Base-by-base conservation (phyloP, 768 basidiomycete species). In the Sporobolomyces pararoseus region DNA sequence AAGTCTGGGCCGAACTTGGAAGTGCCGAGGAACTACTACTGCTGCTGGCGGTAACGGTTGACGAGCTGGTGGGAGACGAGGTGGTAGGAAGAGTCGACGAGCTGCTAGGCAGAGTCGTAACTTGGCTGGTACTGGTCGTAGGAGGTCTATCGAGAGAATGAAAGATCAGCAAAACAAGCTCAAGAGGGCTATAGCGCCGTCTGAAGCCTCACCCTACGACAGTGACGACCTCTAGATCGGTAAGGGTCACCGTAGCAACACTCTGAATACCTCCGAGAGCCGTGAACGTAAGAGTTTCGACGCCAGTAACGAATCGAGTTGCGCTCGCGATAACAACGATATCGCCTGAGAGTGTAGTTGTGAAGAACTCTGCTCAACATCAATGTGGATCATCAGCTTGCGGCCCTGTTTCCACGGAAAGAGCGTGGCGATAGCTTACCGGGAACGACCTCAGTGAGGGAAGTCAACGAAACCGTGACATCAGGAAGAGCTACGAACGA, bases 281-380 rank as follows among this genome's bases (percentile, higher is more conserved):
- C 10, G 59, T 61, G 59, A 61, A 61, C 2, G 59, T 61, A 3
- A 49, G 12, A 7, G 59, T 61, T n/a, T 47, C 59, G 59, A 61
- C 46, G 7, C 46, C 59, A 2, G 59, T 61, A 19, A 61, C 59
- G 46, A 49, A 61, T 21, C 46, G 17, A 12, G 59, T 61, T 23
- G 7, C 9, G n/a, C 46, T 49, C 19, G 59, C 59, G 32, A 61
- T 61, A 6, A 61, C 59, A 32, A 61, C 46, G 59, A 61, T 49
- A 47, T 61, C 59, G 5, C 59, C 59, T 31, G 59, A 61, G 1
- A 61, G n/a, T 2, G 59, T 61, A 25, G 59, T 61, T 16, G 59
- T 61, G 59, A 61, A 49, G 59, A 61, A 47, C 4, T 35, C 59
- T 61, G 32, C n/a, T n/a, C n/a, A n/a, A n/a, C n/a, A n/a, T n/a